These are phyloP conservation scores for Geotrichum reessii DNA, from an alignment of 1,139 yeast species.

Conservation along the genomic window DNA sequence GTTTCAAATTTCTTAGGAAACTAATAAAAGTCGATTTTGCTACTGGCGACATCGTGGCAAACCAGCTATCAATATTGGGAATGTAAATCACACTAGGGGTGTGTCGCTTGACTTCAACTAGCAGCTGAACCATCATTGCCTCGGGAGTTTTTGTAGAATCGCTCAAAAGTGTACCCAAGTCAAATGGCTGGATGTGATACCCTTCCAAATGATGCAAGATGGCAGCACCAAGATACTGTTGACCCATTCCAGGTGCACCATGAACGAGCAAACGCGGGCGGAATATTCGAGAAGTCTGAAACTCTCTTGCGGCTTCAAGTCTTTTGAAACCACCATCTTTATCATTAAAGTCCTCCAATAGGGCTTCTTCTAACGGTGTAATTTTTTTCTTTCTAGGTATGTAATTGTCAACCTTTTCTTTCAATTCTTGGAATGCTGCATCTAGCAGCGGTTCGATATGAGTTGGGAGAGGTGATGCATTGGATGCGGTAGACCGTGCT, in stretches of 20 bases:
- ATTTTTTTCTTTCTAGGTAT: conserved; percentile 59
- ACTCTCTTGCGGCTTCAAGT: conserved; percentile 54
- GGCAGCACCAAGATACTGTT: conserved; percentile 82
- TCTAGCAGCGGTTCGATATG: conserved; percentile 59
- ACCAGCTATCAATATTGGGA: conserved; percentile 81
- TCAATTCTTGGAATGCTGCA: conserved; percentile 45
- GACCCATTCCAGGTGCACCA: conserved; percentile 80
- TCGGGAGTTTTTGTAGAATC: conserved; percentile 83
- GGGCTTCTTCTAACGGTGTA: conserved; percentile 63
- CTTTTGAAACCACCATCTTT: conserved; percentile 62
- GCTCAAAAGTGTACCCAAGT: conserved; percentile 68
- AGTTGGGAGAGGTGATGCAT: conserved; percentile 58
- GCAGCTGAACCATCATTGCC: conserved; percentile 73
- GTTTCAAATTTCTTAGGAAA: conserved; percentile 59
- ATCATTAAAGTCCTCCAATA: conserved; percentile 44
- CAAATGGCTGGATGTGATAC: conserved; percentile 80
- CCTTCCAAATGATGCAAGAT: conserved; percentile 83
- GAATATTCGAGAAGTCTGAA: conserved; percentile 60
- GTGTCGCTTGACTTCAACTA: conserved; percentile 84
- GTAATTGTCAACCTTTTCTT: conserved; percentile 47
- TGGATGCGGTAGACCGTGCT: conserved; percentile 68
- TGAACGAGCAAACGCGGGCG: conserved; percentile 73
- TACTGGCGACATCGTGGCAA: conserved; percentile 56
- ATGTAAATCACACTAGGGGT: conserved; percentile 82
- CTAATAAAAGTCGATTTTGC: conserved; percentile 70